Percentiles rank a stretch among this genome's conserved stretches.
Evolutionary conservation across 768 basidiomycete genomes (phyloP).

Genomic region (Termitomyces sp.): DNA sequence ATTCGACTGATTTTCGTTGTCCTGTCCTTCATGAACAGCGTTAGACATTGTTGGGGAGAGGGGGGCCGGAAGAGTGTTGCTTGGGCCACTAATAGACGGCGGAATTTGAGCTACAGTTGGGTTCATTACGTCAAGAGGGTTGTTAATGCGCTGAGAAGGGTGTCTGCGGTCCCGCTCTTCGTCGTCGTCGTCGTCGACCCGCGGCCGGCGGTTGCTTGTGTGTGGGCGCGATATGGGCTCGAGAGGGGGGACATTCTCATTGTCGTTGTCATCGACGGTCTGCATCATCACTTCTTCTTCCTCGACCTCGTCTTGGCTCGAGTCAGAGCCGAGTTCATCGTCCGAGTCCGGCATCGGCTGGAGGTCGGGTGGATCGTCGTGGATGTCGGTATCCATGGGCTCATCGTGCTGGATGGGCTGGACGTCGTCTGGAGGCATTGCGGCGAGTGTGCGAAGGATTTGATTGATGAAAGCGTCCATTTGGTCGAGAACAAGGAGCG

Average conservation of each 20-base stretch:
- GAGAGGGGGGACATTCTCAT: constrained; percentile 22
- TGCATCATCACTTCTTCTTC: constrained; percentile 16
- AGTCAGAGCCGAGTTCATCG: constrained; percentile 23
- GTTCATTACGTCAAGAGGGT: constrained; percentile 8
- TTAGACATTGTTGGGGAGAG: not conserved
- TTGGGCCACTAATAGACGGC: not conserved
- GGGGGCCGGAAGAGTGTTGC: not conserved
- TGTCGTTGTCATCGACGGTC: constrained; percentile 25
- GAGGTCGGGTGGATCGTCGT: constrained; percentile 37
- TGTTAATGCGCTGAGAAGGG: constrained; percentile 51
- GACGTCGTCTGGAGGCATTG: not conserved
- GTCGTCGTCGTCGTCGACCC: constrained; percentile 61
- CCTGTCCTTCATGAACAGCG: not conserved
- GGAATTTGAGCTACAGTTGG: not conserved
- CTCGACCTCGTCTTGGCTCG: constrained; percentile 11
- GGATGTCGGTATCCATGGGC: not conserved
- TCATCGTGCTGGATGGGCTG: not conserved
- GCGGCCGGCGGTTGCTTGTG: constrained; percentile 41
- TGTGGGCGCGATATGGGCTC: constrained; percentile 18
- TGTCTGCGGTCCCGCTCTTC: constrained; percentile 58
- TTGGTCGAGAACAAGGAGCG: not conserved
- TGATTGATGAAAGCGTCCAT: constrained; percentile 8
- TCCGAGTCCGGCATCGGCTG: constrained; percentile 34
- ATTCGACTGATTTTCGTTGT: not conserved
- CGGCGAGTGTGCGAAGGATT: constrained; percentile 3